Evolutionary conservation across 345 rosid species (phyloP).

Genomic region (Mangifera indica): DNA sequence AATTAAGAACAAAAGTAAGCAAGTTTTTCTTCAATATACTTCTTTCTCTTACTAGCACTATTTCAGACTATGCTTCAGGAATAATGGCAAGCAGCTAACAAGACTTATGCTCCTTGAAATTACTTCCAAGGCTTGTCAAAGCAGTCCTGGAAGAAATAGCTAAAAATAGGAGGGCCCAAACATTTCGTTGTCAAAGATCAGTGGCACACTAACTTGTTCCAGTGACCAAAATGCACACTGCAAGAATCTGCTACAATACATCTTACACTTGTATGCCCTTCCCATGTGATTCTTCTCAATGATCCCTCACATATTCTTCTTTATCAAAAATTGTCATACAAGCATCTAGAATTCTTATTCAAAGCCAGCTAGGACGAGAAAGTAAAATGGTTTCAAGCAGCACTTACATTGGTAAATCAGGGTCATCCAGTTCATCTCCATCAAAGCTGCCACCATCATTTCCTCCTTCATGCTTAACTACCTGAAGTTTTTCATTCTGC

Average conservation of each 20-base stretch:
- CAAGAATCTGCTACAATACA: background rate
- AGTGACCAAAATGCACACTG: background rate
- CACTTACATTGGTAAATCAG: constrained; percentile 86
- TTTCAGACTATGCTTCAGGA: no score
- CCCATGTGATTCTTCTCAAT: background rate
- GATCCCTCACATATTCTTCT: background rate
- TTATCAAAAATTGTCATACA: background rate
- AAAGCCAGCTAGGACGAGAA: background rate
- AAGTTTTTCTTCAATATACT: no score
- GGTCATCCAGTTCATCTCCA: constrained; percentile 74
- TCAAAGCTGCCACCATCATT: constrained; percentile 50
- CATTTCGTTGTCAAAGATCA: no score
- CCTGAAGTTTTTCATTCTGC: constrained; percentile 78
- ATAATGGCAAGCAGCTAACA: no score
- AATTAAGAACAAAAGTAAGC: no score
- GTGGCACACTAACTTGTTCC: background rate
- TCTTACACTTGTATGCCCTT: background rate
- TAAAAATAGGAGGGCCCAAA: background rate
- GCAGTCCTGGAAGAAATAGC: background rate
- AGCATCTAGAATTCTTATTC: background rate
- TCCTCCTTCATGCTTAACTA: constrained; percentile 78
- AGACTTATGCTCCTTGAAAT: background rate
- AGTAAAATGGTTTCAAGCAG: background rate
- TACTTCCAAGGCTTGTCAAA: constrained; percentile 2
- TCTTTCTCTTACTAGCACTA: no score